These are phyloP conservation scores for Lachnellula arida DNA, from an alignment of 2,329 filamentous ascomycete genomes.

Conservation along the genomic window DNA sequence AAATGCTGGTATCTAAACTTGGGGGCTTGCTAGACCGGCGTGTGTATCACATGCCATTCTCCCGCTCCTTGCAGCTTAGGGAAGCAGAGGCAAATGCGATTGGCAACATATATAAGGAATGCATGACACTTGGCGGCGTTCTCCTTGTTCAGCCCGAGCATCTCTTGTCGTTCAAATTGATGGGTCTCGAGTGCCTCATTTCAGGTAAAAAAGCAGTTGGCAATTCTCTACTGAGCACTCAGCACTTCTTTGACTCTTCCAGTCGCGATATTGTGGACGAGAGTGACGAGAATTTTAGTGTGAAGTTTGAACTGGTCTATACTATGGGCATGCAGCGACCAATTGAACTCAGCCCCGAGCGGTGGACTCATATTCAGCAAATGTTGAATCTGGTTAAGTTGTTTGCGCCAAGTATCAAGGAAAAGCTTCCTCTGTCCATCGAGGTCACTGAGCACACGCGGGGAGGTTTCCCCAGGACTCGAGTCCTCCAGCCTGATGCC, in stretches of 20 bases:
- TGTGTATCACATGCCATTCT: conserved; percentile 56
- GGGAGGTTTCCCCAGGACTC: conserved; percentile 45
- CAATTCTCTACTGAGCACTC: conserved; percentile 23
- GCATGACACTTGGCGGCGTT: conserved; percentile 47
- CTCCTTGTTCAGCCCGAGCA: conserved; percentile 61
- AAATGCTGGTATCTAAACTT: conserved; percentile 50
- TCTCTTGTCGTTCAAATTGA: conserved; percentile 57
- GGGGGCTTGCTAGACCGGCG: conserved; percentile 51
- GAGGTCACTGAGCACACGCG: conserved; percentile 34
- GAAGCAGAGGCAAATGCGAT: conserved; percentile 34
- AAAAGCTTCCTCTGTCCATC: conserved; percentile 32
- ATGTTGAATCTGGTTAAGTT: conserved; percentile 43
- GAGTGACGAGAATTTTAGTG: conserved; percentile 58
- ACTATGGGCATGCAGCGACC: conserved; percentile 50
- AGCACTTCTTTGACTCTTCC: conserved; percentile 40
- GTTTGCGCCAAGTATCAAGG: background rate
- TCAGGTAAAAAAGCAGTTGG: conserved; percentile 17
- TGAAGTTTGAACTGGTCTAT: conserved; percentile 59
- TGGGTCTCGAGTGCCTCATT: conserved; percentile 49
- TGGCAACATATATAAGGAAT: conserved; percentile 38
- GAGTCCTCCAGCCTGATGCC: conserved; percentile 33
- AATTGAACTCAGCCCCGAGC: conserved; percentile 47
- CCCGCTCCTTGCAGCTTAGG: conserved; percentile 41
- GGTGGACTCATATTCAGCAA: conserved; percentile 54
- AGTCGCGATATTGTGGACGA: conserved; percentile 59